Evolutionary conservation across 2,329 filamentous ascomycete genomes (phyloP).

Genomic region (Endoconidiophora polonica): DNA sequence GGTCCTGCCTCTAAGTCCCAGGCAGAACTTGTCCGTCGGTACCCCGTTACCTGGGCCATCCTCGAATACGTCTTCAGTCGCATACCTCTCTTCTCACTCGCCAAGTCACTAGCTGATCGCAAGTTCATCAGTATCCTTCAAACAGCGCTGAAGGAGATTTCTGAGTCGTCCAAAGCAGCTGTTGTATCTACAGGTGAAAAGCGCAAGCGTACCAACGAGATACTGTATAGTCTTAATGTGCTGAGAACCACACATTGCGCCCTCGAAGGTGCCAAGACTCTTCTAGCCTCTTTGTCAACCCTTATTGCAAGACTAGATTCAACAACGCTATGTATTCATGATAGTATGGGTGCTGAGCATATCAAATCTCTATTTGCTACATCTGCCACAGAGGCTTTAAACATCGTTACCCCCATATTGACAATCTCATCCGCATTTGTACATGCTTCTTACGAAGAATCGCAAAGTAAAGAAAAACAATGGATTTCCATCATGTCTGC

Average conservation of each 20-base stretch:
- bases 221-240: slow-evolving; percentile 8
- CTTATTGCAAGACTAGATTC: slow-evolving; percentile 30
- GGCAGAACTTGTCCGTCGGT: slow-evolving; percentile 36
- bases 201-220: slow-evolving; percentile 26
- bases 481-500: slow-evolving; percentile 32
- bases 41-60: slow-evolving; percentile 43
- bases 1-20: slow-evolving; percentile 23
- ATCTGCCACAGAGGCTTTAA: slow-evolving; percentile 29
- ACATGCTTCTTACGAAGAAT: slow-evolving; percentile 19
- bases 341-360: slow-evolving; percentile 39
- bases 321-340: slow-evolving; percentile 22
- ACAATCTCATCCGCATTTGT: slow-evolving; percentile 27
- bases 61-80: slow-evolving; percentile 42
- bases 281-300: slow-evolving; percentile 30
- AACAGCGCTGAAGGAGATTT: slow-evolving; percentile 44
- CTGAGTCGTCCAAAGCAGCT: slow-evolving; percentile 17
- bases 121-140: slow-evolving; percentile 51
- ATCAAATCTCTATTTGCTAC: slow-evolving; percentile 39
- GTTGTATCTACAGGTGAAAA: slow-evolving; percentile 21
- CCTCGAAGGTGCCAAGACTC: slow-evolving; percentile 28
- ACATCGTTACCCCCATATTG: slow-evolving; percentile 30
- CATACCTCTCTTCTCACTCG: slow-evolving; percentile 53
- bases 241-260: slow-evolving; percentile 26
- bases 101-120: slow-evolving; percentile 53
- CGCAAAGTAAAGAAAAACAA: slow-evolving; percentile 23